Conservation (phyloP, 257 asterid species). For the Gentiana dahurica region DNA sequence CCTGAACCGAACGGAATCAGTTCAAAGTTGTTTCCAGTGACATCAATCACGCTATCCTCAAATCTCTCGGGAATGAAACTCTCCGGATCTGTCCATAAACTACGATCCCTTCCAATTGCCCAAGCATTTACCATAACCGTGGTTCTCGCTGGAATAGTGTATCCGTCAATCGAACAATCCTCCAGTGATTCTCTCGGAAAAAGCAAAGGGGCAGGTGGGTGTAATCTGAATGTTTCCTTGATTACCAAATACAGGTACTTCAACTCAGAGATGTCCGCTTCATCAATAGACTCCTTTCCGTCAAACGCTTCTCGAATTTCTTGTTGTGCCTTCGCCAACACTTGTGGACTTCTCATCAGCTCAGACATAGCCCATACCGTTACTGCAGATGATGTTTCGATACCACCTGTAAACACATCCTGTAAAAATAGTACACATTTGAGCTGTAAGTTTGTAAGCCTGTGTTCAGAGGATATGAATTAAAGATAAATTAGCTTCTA, state of each 20-base stretch:
- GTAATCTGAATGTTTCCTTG: neutral
- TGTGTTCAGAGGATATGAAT: neutral
- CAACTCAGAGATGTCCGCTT: neutral
- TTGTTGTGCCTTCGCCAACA: neutral
- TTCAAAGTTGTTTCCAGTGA: neutral
- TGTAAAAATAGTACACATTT: neutral
- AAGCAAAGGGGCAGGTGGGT: neutral
- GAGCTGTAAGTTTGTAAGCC: neutral
- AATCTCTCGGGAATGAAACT: neutral
- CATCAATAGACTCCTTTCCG: neutral
- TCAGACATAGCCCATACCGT: slow-evolving; percentile 10
- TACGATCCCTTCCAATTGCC: neutral
- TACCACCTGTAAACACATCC: neutral
- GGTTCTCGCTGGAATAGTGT: neutral
- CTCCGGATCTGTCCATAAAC: neutral
- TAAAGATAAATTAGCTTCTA: neutral
- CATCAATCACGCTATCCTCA: neutral
- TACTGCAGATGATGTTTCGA: neutral
- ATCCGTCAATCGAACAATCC: neutral
- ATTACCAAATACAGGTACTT: neutral
- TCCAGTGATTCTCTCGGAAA: neutral
- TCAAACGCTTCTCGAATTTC: neutral
- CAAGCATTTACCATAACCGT: neutral
- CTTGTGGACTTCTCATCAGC: neutral
- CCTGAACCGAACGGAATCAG: slow-evolving; percentile 1